These are phyloP conservation scores for Umbellularia californica DNA, from an alignment of 164 flowering plant species.

Conservation along the genomic window DNA sequence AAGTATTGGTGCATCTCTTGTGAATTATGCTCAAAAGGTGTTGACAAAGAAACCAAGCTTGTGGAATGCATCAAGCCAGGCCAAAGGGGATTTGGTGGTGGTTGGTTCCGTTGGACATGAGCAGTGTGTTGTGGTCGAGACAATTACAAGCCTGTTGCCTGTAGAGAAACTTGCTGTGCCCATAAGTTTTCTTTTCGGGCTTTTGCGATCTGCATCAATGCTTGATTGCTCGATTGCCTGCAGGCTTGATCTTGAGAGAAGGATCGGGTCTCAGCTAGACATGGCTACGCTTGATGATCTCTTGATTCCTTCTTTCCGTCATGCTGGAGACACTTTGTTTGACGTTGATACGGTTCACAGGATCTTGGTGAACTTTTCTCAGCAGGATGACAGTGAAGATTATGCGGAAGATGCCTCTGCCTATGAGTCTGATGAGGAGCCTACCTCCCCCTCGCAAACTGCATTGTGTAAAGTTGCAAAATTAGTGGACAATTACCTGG, in stretches of 20 bases:
- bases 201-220: conserved; percentile 63
- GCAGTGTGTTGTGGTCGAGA: conserved; percentile 61
- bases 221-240: conserved; percentile 58
- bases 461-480: conserved; percentile 67
- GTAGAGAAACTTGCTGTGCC: conserved; percentile 63
- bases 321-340: conserved; percentile 65
- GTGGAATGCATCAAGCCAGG: conserved; percentile 48
- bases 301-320: conserved; percentile 69
- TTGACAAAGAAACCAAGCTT: conserved; percentile 53
- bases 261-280: conserved; percentile 78
- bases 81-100: conserved; percentile 36
- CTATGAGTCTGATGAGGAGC: conserved; percentile 62
- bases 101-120: conserved; percentile 38
- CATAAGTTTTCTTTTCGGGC: conserved; percentile 66
- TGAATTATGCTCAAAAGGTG: conserved; percentile 74
- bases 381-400: conserved; percentile 74
- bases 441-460: conserved; percentile 64
- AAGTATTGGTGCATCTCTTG: conserved; percentile 78
- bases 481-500: conserved; percentile 75
- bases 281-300: conserved; percentile 79
- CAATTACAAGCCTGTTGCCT: conserved; percentile 69
- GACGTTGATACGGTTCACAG: conserved; percentile 85
- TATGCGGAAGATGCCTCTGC: conserved; percentile 57
- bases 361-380: conserved; percentile 69
- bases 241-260: conserved; percentile 74